A percentile compares a stretch with the other conserved stretches of the same genome.
Evolutionary conservation across 2,329 filamentous ascomycete genomes (phyloP).

Genomic region (Botrytis porri): DNA sequence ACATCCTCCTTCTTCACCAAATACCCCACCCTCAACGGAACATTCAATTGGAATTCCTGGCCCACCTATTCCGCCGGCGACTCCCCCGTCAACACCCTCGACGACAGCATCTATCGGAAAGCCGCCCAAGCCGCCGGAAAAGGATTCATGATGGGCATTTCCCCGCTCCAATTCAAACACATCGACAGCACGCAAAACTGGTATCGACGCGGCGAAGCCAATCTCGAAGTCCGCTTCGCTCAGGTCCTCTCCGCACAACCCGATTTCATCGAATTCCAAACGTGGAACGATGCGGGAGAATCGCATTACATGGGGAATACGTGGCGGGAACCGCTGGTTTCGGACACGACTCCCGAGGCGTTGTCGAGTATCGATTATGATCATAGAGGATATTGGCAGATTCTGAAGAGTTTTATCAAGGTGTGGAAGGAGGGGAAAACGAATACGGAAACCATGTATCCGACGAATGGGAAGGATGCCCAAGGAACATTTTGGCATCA

Average conservation of each 20-base stretch:
- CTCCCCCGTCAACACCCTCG: slow-evolving; percentile 22
- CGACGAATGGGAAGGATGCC: slow-evolving; percentile 24
- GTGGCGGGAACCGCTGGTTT: slow-evolving; percentile 39
- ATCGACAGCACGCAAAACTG: slow-evolving; percentile 37
- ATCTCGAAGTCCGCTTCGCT: slow-evolving; percentile 38
- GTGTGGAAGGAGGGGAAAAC: slow-evolving; percentile 40
- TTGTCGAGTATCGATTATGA: slow-evolving; percentile 37
- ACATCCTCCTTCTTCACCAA: slow-evolving; percentile 18
- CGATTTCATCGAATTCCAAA: slow-evolving; percentile 42
- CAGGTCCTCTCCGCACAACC: slow-evolving; percentile 39
- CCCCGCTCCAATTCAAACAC: slow-evolving; percentile 43
- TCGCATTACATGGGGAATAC: slow-evolving; percentile 43
- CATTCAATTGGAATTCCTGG: slow-evolving; percentile 27
- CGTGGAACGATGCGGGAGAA: slow-evolving; percentile 44
- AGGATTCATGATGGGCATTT: slow-evolving; percentile 42
- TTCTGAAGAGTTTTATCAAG: slow-evolving; percentile 40
- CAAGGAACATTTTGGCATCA: slow-evolving; percentile 38
- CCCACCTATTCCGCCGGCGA: slow-evolving; percentile 21
- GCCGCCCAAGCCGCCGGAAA: slow-evolving; percentile 37
- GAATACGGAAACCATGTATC: slow-evolving; percentile 25
- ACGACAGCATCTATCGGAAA: slow-evolving; percentile 36
- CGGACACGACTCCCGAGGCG: slow-evolving; percentile 29
- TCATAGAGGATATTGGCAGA: slow-evolving; percentile 40
- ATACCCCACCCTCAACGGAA: slow-evolving; percentile 21
- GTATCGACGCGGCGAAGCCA: slow-evolving; percentile 40